Conservation (phyloP, 1,139 yeast species). For the Kodamaea sp. region DNA sequence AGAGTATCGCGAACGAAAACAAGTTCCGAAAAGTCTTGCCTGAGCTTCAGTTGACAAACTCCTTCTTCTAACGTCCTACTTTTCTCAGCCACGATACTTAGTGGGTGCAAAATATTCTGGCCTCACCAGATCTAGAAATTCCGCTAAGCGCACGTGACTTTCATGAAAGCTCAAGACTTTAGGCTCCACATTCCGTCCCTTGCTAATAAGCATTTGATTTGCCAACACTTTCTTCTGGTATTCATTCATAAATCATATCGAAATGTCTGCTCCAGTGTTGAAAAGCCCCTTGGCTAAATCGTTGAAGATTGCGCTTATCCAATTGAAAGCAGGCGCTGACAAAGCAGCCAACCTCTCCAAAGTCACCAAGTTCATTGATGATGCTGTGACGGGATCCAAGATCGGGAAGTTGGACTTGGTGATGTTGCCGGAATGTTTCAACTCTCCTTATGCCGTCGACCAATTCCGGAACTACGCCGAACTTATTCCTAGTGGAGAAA, state of each 20-base stretch:
- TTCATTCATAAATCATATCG: background rate
- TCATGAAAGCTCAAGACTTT: no score
- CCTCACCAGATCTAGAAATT: no score
- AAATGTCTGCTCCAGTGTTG: slow-evolving; percentile 23
- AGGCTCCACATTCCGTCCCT: no score
- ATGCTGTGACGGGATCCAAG: slow-evolving; percentile 52
- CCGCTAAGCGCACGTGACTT: no score
- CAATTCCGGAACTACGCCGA: slow-evolving; percentile 89
- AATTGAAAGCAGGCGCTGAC: slow-evolving; percentile 71
- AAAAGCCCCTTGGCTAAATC: slow-evolving; percentile 33
- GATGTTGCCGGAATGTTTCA: slow-evolving; percentile 91
- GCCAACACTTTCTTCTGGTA: no score
- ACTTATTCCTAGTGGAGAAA: slow-evolving; percentile 66
- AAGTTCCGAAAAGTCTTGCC: no score
- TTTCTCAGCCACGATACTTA: no score
- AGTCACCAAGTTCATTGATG: slow-evolving; percentile 49
- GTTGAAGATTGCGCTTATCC: slow-evolving; percentile 71
- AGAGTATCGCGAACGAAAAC: no score
- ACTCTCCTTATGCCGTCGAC: slow-evolving; percentile 88
- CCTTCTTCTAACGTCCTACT: no score
- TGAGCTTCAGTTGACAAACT: no score
- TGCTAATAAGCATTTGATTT: no score
- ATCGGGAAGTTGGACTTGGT: slow-evolving; percentile 54
- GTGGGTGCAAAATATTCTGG: no score
- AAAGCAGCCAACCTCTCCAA: slow-evolving; percentile 59